Conservation (phyloP, 257 asterid genomes). For the Solanum medicagineum region DNA sequence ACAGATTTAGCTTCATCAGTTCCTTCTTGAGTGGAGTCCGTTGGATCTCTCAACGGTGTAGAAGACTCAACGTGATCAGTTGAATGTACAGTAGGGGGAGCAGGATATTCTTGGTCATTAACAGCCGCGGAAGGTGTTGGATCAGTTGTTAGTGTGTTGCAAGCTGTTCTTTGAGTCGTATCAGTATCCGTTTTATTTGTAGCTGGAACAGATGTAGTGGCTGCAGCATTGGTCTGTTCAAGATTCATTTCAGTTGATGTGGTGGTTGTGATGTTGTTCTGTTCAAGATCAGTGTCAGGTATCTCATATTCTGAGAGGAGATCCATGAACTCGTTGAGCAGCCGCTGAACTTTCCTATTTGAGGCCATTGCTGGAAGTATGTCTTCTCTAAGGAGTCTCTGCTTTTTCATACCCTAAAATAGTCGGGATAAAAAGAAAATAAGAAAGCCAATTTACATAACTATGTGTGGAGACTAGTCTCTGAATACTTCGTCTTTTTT, state of each 20-base stretch:
- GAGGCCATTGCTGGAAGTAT: constrained; percentile 99
- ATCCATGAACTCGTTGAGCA: constrained; percentile 78
- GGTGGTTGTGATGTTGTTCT: constrained; percentile 7
- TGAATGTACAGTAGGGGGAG: constrained; percentile 7
- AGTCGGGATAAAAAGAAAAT: background rate
- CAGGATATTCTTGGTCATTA: constrained; percentile 6
- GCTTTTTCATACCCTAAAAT: constrained; percentile 82
- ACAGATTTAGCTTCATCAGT: background rate
- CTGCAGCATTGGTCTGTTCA: constrained; percentile 9
- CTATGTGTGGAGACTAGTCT: background rate
- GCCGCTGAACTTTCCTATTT: constrained; percentile 80
- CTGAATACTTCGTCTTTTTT: background rate
- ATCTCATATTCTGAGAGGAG: constrained; percentile 59
- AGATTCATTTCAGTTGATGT: constrained; percentile 15
- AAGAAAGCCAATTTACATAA: background rate
- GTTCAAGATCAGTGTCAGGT: constrained; percentile 16
- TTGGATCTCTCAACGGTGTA: constrained; percentile 6
- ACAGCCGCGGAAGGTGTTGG: constrained; percentile 1
- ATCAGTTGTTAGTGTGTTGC: constrained; percentile 9
- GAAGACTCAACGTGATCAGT: constrained; percentile 17
- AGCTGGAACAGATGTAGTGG: constrained; percentile 7
- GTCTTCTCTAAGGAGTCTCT: constrained; percentile 85
- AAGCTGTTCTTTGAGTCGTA: constrained; percentile 2
- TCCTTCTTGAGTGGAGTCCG: background rate
- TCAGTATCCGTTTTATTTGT: constrained; percentile 24